phyloP scores from a whole-genome alignment of 768 basidiomycete species.

The Amanita rubescens region DNA sequence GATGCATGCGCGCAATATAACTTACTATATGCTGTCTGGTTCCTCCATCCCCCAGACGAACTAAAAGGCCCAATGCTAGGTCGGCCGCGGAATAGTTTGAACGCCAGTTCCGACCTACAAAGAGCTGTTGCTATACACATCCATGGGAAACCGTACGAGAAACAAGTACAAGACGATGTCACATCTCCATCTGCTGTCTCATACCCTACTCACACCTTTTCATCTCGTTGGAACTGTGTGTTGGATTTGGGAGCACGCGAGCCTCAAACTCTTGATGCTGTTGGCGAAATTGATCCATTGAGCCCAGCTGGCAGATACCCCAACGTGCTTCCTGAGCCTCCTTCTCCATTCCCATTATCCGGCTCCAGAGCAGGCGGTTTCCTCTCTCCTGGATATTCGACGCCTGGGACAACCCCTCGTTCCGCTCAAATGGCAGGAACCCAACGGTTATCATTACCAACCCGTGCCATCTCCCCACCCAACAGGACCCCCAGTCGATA shows the following conservation, averaged over 20 bases:
- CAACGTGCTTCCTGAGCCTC: slow-evolving; percentile 61
- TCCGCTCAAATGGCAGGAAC: slow-evolving; percentile 43
- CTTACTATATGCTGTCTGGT: slow-evolving; percentile 83
- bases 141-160: slow-evolving; percentile 58
- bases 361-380: slow-evolving; percentile 18
- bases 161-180: slow-evolving; percentile 11
- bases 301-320: slow-evolving; percentile 25
- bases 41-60: slow-evolving; percentile 59
- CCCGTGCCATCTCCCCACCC: not conserved
- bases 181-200: slow-evolving; percentile 15
- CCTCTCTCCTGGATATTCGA: slow-evolving; percentile 9
- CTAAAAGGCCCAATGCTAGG: slow-evolving; percentile 35
- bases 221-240: slow-evolving; percentile 86
- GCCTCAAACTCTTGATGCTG: slow-evolving; percentile 19
- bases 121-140: slow-evolving; percentile 77
- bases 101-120: slow-evolving; percentile 43
- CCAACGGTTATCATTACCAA: slow-evolving; percentile 46
- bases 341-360: slow-evolving; percentile 67
- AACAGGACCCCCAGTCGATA: slow-evolving; percentile 9
- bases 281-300: slow-evolving; percentile 26
- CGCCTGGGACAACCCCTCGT: slow-evolving; percentile 18
- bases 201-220: slow-evolving; percentile 70
- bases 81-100: slow-evolving; percentile 13
- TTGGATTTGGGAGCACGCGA: slow-evolving; percentile 60
- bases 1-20: slow-evolving; percentile 77